phyloP scores from a whole-genome alignment of 495 filamentous ascomycete species.

The Hypomontagnella submonticulosa region DNA sequence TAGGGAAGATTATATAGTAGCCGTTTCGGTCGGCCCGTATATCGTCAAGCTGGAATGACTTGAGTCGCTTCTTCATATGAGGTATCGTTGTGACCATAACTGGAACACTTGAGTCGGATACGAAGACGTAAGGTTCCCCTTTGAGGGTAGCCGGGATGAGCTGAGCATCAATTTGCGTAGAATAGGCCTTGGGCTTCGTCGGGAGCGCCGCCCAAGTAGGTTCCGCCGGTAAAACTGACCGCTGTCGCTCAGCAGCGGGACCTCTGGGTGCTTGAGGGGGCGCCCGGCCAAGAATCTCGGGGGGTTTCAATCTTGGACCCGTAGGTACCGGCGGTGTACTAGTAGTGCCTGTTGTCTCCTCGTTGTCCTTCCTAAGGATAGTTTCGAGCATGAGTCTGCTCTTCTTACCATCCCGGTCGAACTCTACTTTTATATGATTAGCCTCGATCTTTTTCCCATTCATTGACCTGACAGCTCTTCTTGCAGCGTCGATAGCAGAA shows the following conservation, averaged over 20 bases:
- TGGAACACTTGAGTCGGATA: slow-evolving; percentile 85
- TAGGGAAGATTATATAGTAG: slow-evolving; percentile 90
- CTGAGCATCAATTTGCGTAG: slow-evolving; percentile 66
- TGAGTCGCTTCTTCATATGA: slow-evolving; percentile 88
- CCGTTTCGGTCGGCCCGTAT: slow-evolving; percentile 85
- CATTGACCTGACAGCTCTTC: slow-evolving; percentile 75
- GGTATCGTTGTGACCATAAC: slow-evolving; percentile 83
- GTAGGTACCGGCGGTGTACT: slow-evolving; percentile 51
- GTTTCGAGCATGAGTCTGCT: slow-evolving; percentile 78
- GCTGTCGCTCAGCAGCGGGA: slow-evolving; percentile 73
- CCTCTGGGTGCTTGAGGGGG: slow-evolving; percentile 88
- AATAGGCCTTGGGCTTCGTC: slow-evolving; percentile 59
- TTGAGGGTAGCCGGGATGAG: slow-evolving; percentile 74
- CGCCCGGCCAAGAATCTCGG: slow-evolving; percentile 64
- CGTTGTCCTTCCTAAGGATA: slow-evolving; percentile 71
- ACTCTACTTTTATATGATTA: slow-evolving; percentile 78
- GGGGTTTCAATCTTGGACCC: slow-evolving; percentile 52
- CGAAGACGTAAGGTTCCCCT: slow-evolving; percentile 90
- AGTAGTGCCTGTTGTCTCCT: slow-evolving; percentile 58
- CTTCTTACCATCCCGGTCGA: slow-evolving; percentile 86
- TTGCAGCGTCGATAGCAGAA: slow-evolving; percentile 80
- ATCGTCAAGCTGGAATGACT: slow-evolving; percentile 77
- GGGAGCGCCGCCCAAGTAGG: slow-evolving; percentile 45
- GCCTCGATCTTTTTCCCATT: slow-evolving; percentile 77
- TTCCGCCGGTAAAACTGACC: slow-evolving; percentile 32